These are phyloP conservation scores for Nothophaeocryptopus gaeumannii DNA, from an alignment of 2,329 filamentous ascomycete species.

Conservation along the genomic window DNA sequence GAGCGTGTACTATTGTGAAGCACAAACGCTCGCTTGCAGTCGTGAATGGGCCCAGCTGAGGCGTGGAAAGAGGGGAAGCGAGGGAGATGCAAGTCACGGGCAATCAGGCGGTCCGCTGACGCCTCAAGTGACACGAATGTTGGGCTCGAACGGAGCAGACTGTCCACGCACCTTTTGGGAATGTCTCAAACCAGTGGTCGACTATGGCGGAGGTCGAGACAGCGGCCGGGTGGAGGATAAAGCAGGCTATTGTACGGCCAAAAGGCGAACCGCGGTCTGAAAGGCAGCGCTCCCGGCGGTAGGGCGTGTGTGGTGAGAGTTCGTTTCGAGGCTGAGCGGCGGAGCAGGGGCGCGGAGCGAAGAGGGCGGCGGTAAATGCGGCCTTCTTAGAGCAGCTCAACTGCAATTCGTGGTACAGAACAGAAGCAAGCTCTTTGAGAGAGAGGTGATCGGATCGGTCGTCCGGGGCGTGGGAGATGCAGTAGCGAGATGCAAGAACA, in stretches of 20 bases:
- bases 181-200: conserved; percentile 8
- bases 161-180: not conserved
- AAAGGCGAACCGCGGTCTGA: conserved; percentile 6
- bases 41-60: conserved; percentile 3
- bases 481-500: too few species aligned
- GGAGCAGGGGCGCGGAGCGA: not conserved
- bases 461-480: too few species aligned
- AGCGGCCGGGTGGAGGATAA: not conserved
- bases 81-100: not conserved
- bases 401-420: too few species aligned
- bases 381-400: too few species aligned
- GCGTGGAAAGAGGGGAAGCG: conserved; percentile 2
- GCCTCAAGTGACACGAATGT: too few species aligned
- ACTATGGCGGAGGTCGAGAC: not conserved
- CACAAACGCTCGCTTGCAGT: not conserved
- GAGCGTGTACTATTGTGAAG: not conserved
- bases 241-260: conserved; percentile 5
- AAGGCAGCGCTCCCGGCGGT: not conserved
- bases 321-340: too few species aligned
- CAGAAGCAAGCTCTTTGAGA: too few species aligned
- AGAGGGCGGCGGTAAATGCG: too few species aligned
- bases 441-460: too few species aligned
- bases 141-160: too few species aligned
- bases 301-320: too few species aligned
- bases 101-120: not conserved